phyloP scores from a whole-genome alignment of 1,284 basidiomycete species.

The Rhodotorula glutinis region DNA sequence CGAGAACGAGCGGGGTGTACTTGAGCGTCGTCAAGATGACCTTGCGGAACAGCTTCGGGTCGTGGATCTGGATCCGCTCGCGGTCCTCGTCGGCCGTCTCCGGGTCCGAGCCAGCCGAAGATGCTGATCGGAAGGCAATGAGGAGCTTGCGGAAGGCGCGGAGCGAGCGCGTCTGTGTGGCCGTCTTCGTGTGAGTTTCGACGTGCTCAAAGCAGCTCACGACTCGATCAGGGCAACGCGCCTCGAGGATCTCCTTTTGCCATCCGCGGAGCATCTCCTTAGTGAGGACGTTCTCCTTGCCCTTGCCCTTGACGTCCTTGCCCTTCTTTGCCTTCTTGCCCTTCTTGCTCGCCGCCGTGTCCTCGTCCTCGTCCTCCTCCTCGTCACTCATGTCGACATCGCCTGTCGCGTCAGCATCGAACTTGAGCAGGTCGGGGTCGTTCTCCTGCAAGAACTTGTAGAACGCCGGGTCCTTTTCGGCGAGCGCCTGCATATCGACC shows the following conservation, averaged over 20 bases:
- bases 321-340: conserved; percentile 53
- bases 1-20: conserved; percentile 85
- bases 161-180: conserved; percentile 71
- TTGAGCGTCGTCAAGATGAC: conserved; percentile 80
- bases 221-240: conserved; percentile 46
- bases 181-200: neutral
- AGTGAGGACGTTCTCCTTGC: conserved; percentile 59
- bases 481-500: conserved; percentile 79
- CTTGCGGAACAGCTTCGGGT: conserved; percentile 73
- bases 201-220: too few species aligned
- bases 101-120: conserved; percentile 50
- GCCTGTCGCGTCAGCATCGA: conserved; percentile 50
- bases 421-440: conserved; percentile 81
- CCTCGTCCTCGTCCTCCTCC: conserved; percentile 43
- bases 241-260: conserved; percentile 88
- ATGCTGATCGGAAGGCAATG: conserved; percentile 83
- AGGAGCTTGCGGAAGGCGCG: conserved; percentile 79
- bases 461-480: conserved; percentile 96
- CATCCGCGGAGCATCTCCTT: conserved; percentile 71
- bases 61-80: conserved; percentile 31
- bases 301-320: conserved; percentile 47
- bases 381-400: conserved; percentile 49
- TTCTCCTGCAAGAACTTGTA: conserved; percentile 98
- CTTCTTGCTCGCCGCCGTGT: conserved; percentile 54
- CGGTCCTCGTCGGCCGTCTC: conserved; percentile 8